Evolutionary conservation across 2,329 filamentous ascomycete genomes (phyloP).

Genomic region (Ceratocystis cubensis): DNA sequence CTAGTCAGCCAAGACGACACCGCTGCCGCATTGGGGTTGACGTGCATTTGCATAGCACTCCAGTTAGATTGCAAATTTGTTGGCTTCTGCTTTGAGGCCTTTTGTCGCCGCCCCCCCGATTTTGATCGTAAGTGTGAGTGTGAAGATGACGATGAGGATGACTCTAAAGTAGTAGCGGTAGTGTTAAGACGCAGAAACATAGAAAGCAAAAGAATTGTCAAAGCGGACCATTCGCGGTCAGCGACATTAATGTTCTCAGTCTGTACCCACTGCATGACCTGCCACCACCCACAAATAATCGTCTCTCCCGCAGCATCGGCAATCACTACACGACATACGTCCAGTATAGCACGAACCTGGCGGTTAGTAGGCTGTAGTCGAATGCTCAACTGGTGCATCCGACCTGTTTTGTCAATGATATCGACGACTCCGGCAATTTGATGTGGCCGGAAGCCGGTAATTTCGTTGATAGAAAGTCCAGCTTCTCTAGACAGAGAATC

Average conservation of each 20-base stretch:
- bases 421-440: conserved; percentile 51
- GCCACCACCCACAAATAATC: conserved; percentile 59
- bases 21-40: conserved; percentile 37
- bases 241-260: conserved; percentile 34
- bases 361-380: conserved; percentile 51
- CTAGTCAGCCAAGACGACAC: conserved; percentile 48
- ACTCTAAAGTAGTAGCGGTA: conserved; percentile 24
- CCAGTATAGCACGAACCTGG: conserved; percentile 49
- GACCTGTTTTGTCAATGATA: conserved; percentile 48
- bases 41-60: conserved; percentile 36
- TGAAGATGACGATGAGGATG: conserved; percentile 11
- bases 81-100: conserved; percentile 22
- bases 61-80: conserved; percentile 29
- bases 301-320: conserved; percentile 46
- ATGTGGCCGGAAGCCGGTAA: conserved; percentile 46
- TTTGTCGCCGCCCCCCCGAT: conserved; percentile 28
- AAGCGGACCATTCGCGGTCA: conserved; percentile 56
- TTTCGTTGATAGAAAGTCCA: conserved; percentile 35
- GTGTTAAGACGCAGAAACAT: conserved; percentile 47
- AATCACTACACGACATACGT: conserved; percentile 51
- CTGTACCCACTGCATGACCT: conserved; percentile 56
- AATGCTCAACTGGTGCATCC: conserved; percentile 54
- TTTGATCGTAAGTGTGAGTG: neutral
- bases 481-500: conserved; percentile 35
- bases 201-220: conserved; percentile 50